phyloP scores from a whole-genome alignment of 2,329 filamentous ascomycete species.

The Sporothrix pallida region DNA sequence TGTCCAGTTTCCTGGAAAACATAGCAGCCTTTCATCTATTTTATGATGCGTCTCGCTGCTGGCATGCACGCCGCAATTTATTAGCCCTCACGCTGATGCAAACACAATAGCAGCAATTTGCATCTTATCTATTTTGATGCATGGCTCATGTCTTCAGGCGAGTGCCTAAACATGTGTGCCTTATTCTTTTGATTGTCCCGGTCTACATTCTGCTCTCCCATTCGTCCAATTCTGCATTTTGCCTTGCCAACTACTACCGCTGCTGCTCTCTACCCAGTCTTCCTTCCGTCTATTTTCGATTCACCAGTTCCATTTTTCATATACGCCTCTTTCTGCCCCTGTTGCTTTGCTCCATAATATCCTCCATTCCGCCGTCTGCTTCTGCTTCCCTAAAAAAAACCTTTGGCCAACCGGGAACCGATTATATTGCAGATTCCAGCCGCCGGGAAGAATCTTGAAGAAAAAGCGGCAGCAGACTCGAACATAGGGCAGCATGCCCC shows the following conservation, averaged over 20 bases:
- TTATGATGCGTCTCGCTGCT: neutral
- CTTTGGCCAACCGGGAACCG: constrained; percentile 33
- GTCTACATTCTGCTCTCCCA: neutral
- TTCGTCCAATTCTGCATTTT: neutral
- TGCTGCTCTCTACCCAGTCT: constrained; percentile 15
- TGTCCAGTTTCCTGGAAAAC: constrained; percentile 36
- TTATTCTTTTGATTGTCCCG: constrained; percentile 12
- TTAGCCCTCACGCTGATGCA: neutral
- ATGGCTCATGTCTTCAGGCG: constrained; percentile 19
- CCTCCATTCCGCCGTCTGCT: neutral
- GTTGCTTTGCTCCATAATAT: neutral
- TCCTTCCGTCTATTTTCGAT: constrained; percentile 21
- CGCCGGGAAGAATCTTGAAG: constrained; percentile 34
- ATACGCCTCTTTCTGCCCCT: neutral
- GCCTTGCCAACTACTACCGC: constrained; percentile 22
- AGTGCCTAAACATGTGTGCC: constrained; percentile 24
- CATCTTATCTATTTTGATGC: neutral
- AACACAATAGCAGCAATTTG: neutral
- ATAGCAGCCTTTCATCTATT: constrained; percentile 17
- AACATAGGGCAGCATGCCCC: neutral
- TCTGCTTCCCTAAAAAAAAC: neutral
- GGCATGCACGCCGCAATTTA: constrained; percentile 10
- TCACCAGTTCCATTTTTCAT: neutral
- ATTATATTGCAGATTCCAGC: constrained; percentile 34
- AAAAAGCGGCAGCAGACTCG: neutral